Conservation (phyloP, 176 grass and related monocot genomes). For the Juncus inflexus region DNA sequence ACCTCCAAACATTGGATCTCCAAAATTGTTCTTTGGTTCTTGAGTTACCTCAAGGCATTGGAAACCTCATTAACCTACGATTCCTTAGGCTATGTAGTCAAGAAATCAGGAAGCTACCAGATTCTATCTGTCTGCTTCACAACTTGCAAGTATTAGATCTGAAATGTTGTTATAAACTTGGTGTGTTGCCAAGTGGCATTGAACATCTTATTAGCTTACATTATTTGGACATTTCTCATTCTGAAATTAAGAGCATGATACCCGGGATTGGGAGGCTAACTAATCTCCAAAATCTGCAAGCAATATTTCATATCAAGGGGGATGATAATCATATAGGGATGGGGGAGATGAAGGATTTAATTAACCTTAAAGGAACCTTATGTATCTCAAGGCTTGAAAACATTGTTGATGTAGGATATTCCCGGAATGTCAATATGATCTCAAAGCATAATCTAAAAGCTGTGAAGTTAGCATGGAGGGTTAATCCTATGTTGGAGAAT, state of each 20-base stretch:
- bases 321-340: conserved; percentile 2
- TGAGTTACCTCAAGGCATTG: too few relatives aligned
- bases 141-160: conserved; percentile 9
- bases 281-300: neutral
- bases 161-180: neutral
- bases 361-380: conserved; percentile 1
- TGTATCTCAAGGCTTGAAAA: conserved; percentile 8
- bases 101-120: too few relatives aligned
- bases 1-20: too few relatives aligned
- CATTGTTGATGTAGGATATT: neutral
- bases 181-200: neutral
- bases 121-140: conserved; percentile 6
- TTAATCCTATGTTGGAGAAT: neutral
- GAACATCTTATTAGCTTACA: conserved; percentile 13
- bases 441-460: neutral
- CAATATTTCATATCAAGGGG: neutral
- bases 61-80: too few relatives aligned
- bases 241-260: neutral
- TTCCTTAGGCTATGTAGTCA: too few relatives aligned
- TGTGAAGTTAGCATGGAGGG: neutral
- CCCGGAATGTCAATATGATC: neutral
- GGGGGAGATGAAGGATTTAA: neutral
- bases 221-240: conserved; percentile 16
- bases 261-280: neutral
- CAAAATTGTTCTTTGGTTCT: too few relatives aligned